These are phyloP conservation scores for Hemisphaericaspora xylanilytica DNA, from an alignment of 1,139 yeast genomes.

Conservation along the genomic window DNA sequence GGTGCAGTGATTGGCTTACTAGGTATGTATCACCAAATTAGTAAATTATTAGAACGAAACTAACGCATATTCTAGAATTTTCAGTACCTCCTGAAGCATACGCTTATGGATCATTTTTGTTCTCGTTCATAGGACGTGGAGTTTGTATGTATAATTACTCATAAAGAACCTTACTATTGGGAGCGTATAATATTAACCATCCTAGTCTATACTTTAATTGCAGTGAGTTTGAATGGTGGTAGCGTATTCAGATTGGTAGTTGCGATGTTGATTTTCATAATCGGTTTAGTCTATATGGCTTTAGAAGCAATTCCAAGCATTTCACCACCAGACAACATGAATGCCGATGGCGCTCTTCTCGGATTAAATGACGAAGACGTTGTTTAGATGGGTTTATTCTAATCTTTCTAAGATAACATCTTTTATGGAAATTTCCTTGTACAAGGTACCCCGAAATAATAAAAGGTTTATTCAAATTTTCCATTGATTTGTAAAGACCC, in stretches of 20 bases:
- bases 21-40: conserved; percentile 34
- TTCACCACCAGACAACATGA: conserved; percentile 75
- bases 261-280: conserved; percentile 51
- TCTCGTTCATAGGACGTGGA: conserved; percentile 85
- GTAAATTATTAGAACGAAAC: conserved; percentile 1
- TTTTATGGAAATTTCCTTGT: too few species aligned
- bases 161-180: not conserved
- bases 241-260: conserved; percentile 55
- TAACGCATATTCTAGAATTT: conserved; percentile 41
- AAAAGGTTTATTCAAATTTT: too few species aligned
- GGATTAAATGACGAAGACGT: conserved; percentile 45
- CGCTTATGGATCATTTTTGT: conserved; percentile 74
- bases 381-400: too few species aligned
- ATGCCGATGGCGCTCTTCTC: conserved; percentile 47
- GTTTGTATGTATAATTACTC: conserved; percentile 41
- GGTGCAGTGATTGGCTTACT: conserved; percentile 56
- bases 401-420: too few species aligned
- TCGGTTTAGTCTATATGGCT: conserved; percentile 58
- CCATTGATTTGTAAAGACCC: too few species aligned
- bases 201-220: conserved; percentile 62
- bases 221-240: conserved; percentile 60
- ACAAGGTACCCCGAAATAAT: too few species aligned
- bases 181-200: conserved; percentile 16
- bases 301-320: conserved; percentile 71
- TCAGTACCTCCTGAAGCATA: conserved; percentile 65